Evolutionary conservation across 2,329 filamentous ascomycete genomes (phyloP).

Genomic region (Hymenoscyphus scutula): DNA sequence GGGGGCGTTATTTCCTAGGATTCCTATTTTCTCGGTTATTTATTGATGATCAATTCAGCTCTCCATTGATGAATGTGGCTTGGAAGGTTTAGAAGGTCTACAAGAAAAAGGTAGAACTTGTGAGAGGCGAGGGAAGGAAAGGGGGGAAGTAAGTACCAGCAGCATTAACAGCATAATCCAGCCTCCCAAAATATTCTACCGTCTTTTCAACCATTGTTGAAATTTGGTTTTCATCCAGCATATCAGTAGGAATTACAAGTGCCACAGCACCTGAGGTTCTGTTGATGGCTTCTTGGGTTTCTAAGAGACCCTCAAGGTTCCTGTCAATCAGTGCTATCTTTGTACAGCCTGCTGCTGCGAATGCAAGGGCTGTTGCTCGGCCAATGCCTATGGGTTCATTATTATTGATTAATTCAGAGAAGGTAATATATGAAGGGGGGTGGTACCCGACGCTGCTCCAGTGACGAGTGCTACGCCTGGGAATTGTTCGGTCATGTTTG

Average conservation of each 20-base stretch:
- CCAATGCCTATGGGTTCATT: conserved; percentile 45
- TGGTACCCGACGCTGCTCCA: conserved; percentile 29
- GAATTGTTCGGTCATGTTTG: conserved; percentile 20
- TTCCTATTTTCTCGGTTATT: conserved; percentile 19
- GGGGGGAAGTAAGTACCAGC: conserved; percentile 35
- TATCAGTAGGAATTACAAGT: conserved; percentile 37
- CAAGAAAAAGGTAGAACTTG: not conserved
- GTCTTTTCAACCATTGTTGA: conserved; percentile 36
- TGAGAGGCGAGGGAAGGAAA: too few species aligned
- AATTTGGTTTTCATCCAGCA: conserved; percentile 39
- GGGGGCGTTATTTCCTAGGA: conserved; percentile 26
- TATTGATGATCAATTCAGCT: too few species aligned
- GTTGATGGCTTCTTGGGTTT: conserved; percentile 32
- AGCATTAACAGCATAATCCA: conserved; percentile 48
- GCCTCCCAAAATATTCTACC: conserved; percentile 39
- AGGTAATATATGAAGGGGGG: not conserved
- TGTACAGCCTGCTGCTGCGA: conserved; percentile 44
- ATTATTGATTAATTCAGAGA: not conserved
- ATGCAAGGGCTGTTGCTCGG: conserved; percentile 43
- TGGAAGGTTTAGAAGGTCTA: too few species aligned
- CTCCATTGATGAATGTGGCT: too few species aligned
- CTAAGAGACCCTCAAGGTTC: conserved; percentile 38
- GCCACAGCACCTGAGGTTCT: conserved; percentile 24
- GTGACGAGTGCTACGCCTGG: conserved; percentile 30
- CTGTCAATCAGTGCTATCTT: conserved; percentile 44